Conservation (phyloP, 306 rosid species). For the Cyamopsis tetragonoloba region DNA sequence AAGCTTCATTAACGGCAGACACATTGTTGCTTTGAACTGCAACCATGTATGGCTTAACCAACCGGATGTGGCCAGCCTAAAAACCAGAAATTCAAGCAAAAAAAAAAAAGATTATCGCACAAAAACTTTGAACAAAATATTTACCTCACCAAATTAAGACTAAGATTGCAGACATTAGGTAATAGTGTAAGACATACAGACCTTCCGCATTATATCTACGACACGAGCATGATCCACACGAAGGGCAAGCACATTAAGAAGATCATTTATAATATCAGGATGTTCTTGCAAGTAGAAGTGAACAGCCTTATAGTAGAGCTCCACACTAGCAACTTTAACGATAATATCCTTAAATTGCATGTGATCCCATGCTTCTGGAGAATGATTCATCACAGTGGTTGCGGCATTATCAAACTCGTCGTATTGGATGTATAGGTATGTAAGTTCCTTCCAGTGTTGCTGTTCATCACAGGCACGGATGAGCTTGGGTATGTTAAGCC, state of each 20-base stretch:
- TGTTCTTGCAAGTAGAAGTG: constrained; percentile 92
- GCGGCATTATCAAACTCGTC: constrained; percentile 90
- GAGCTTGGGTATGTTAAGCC: constrained; percentile 79
- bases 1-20: constrained; percentile 80
- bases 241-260: constrained; percentile 76
- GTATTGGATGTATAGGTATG: constrained; percentile 66
- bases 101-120: background rate
- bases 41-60: constrained; percentile 86
- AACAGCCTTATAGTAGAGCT: constrained; percentile 78
- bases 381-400: constrained; percentile 80
- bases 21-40: constrained; percentile 92
- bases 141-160: background rate
- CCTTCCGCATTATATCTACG: constrained; percentile 86
- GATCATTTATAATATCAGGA: constrained; percentile 74
- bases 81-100: background rate
- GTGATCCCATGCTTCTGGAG: constrained; percentile 95
- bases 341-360: constrained; percentile 81
- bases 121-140: background rate
- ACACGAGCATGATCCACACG: constrained; percentile 84
- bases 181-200: constrained; percentile 19
- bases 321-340: constrained; percentile 76
- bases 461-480: constrained; percentile 86
- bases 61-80: constrained; percentile 75
- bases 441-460: constrained; percentile 82
- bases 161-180: background rate